These are phyloP conservation scores for Leccinellum rugosiceps DNA, from an alignment of 768 basidiomycete species.

Conservation along the genomic window DNA sequence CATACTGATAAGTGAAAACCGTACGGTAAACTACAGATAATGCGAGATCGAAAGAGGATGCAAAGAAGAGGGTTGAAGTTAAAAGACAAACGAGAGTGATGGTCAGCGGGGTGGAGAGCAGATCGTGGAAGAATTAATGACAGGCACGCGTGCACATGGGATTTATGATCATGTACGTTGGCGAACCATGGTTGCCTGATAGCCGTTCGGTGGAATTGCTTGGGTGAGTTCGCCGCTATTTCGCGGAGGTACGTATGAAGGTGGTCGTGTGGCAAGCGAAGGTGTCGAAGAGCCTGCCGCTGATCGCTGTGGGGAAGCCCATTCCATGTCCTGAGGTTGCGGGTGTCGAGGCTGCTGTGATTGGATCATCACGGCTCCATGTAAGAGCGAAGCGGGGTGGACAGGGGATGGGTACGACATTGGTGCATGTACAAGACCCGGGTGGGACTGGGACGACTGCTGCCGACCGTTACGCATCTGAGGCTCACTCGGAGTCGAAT, in stretches of 20 bases:
- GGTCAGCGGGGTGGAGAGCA: slow-evolving; percentile 28
- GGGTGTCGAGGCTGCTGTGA: slow-evolving; percentile 38
- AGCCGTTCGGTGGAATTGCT: slow-evolving; percentile 40
- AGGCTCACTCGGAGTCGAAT: slow-evolving; percentile 37
- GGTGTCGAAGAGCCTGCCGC: slow-evolving; percentile 32
- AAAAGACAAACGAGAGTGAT: slow-evolving; percentile 24
- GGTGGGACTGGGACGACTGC: slow-evolving; percentile 40
- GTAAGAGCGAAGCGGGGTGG: slow-evolving; percentile 45
- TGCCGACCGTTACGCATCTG: slow-evolving; percentile 38
- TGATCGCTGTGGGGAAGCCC: slow-evolving; percentile 37
- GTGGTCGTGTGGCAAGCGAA: slow-evolving; percentile 43
- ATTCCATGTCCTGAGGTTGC: slow-evolving; percentile 45
- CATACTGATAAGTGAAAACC: slow-evolving; percentile 45
- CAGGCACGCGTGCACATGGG: not conserved
- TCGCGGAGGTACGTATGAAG: slow-evolving; percentile 48
- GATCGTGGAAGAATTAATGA: slow-evolving; percentile 18
- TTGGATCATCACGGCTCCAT: slow-evolving; percentile 43
- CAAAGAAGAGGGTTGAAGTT: slow-evolving; percentile 22
- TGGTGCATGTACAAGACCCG: slow-evolving; percentile 39
- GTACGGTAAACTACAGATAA: slow-evolving; percentile 62
- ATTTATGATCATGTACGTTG: slow-evolving; percentile 44
- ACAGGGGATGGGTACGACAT: slow-evolving; percentile 44
- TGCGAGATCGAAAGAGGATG: slow-evolving; percentile 42
- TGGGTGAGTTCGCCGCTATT: slow-evolving; percentile 43
- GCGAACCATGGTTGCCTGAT: slow-evolving; percentile 44